Base-by-base conservation (phyloP, 192 early-diverging fungal genomes). In the Phycomyces nitens region DNA sequence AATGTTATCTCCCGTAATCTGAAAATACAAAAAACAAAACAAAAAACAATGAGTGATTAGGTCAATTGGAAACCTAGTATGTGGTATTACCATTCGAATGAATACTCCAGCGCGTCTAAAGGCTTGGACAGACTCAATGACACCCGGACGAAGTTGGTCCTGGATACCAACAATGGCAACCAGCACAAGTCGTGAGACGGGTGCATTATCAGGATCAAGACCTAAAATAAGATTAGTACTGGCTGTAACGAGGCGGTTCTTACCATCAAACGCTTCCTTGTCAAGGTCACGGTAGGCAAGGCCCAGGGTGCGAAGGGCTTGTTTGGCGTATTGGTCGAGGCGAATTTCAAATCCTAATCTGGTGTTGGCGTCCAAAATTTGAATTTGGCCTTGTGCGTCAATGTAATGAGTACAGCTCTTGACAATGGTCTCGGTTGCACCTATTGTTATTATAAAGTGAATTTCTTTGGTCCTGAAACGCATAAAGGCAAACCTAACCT, bases 91-190 rank as follows among this genome's bases (percentile, higher is more conserved):
- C 93, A 97, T 97, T 39, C 93, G 86, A 23, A 97, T 91, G 60
- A 84, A 79, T 23, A 97, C 90, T 64, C 94, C 93, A 42, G 93
- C 93, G 56, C 77, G 77, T 60, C 86, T 81, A 71, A 94, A 97
- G 40, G 71, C 69, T 18, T 77, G 72, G 18, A 97, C 92, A 56
- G 91, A 85, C 71, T 89, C 81, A n/a, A 82, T 77, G 8, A 93
- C 92, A 51, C 84, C 89, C 10, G 86, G 84, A 44, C 94, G 84
- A 10, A 95, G 82, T 34, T 92, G 94, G 77, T 96, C 94, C 75
- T 89, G 78, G 63, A 97, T 95, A 54, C 93, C 93, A 41, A 94
- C 81, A 15, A 97, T 76, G 38, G 87, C 89, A 23, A 93, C 67
- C 62, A 84, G 81, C 27, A 85, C 66, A 2, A 92, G 67, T 50